phyloP scores from a whole-genome alignment of 2,329 filamentous ascomycete genomes.

The Fusarium austroafricanum region DNA sequence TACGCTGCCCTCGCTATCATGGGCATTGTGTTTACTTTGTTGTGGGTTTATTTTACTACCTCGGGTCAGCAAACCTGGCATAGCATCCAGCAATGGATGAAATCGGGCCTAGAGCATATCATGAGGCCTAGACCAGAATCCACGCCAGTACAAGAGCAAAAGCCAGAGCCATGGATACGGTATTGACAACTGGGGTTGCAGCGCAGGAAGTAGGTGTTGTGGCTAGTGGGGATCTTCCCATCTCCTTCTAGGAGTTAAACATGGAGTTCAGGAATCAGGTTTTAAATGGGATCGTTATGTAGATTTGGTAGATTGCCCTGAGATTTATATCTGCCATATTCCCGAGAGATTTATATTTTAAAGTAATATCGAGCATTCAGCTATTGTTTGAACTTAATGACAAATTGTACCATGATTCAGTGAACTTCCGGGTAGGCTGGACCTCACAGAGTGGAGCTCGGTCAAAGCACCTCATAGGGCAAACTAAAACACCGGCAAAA shows the following conservation, averaged over 20 bases:
- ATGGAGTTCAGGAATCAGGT: conserved; percentile 1
- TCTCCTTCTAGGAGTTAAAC: conserved; percentile 1
- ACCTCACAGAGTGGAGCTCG: too few relatives aligned
- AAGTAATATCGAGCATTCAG: too few relatives aligned
- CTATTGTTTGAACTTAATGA: too few relatives aligned
- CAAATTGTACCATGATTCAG: too few relatives aligned
- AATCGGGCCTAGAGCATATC: not conserved
- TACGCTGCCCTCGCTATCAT: conserved; percentile 27
- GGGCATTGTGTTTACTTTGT: not conserved
- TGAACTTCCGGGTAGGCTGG: not conserved
- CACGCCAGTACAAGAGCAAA: too few relatives aligned
- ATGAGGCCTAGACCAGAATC: too few relatives aligned
- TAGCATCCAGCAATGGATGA: not conserved
- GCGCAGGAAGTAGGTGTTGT: not conserved
- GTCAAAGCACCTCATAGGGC: not conserved
- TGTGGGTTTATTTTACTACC: conserved; percentile 15
- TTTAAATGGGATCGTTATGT: not conserved
- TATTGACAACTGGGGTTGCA: not conserved
- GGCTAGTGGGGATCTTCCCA: conserved; percentile 13
- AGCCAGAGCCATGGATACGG: too few relatives aligned
- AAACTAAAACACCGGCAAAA: accelerated
- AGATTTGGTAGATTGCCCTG: not conserved
- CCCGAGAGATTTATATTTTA: not conserved
- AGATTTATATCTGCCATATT: not conserved
- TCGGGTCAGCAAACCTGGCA: conserved; percentile 23